These are phyloP conservation scores for Sphagnum contortum DNA, from an alignment of 225 moss, liverwort and hornwort genomes.

Conservation along the genomic window DNA sequence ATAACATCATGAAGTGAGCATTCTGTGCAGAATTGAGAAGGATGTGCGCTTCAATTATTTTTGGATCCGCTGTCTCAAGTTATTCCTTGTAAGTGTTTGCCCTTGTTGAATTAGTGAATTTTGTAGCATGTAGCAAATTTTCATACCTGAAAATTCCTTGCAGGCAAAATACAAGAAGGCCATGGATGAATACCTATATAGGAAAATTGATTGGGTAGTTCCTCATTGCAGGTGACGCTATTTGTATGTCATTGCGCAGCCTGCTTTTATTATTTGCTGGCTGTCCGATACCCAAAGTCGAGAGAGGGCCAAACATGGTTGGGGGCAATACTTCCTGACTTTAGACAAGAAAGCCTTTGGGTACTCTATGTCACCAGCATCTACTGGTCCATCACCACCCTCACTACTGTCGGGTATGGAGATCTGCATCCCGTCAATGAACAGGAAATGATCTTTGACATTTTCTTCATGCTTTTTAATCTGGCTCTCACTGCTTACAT, in stretches of 20 bases:
- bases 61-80: slow-evolving; percentile 76
- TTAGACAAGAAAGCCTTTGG: slow-evolving; percentile 28
- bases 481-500: slow-evolving; percentile 83
- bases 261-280: slow-evolving; percentile 76
- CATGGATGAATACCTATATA: too few species aligned
- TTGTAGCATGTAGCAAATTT: neutral
- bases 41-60: slow-evolving; percentile 75
- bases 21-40: slow-evolving; percentile 70
- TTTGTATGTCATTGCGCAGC: slow-evolving; percentile 73
- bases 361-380: slow-evolving; percentile 64
- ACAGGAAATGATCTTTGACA: slow-evolving; percentile 74
- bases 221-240: slow-evolving; percentile 49
- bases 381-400: slow-evolving; percentile 94
- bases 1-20: too few species aligned
- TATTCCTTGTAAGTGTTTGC: slow-evolving; percentile 28
- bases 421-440: slow-evolving; percentile 84
- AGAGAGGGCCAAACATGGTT: slow-evolving; percentile 64
- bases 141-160: too few species aligned
- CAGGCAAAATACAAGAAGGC: too few species aligned
- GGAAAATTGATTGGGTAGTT: too few species aligned
- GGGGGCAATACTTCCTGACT: slow-evolving; percentile 41
- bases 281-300: slow-evolving; percentile 48
- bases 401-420: slow-evolving; percentile 90
- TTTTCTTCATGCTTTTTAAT: slow-evolving; percentile 83
- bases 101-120: neutral